Percentiles rank a stretch among this genome's conserved stretches.
Evolutionary conservation across 192 early-diverging fungal genomes (phyloP).

Genomic region (Funneliformis geosporum): DNA sequence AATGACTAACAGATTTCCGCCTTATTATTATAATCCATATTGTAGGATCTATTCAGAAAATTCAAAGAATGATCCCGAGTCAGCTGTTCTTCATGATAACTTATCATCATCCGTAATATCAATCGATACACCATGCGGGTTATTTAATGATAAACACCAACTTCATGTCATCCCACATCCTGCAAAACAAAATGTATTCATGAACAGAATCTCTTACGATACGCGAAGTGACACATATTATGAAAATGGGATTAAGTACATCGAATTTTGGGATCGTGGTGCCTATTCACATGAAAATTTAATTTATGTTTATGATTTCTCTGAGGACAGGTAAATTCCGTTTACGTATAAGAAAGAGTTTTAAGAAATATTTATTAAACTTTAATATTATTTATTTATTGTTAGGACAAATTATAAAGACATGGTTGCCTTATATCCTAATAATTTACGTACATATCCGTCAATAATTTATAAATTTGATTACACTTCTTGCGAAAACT

Average conservation of each 20-base stretch:
- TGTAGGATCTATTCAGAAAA: not conserved
- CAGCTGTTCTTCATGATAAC: not conserved
- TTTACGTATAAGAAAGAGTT: too few species aligned
- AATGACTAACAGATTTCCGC: too few species aligned
- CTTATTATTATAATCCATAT: not conserved
- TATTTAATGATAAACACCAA: not conserved
- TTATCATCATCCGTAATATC: too few species aligned
- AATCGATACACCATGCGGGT: not conserved
- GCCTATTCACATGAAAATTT: not conserved
- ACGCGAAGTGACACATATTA: not conserved
- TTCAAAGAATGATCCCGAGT: not conserved
- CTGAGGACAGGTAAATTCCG: not conserved
- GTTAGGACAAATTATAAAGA: not conserved
- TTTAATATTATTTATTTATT: too few species aligned
- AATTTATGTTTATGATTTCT: not conserved
- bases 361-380: too few species aligned
- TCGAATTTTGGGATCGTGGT: not conserved
- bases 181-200: not conserved
- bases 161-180: not conserved
- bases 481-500: not conserved
- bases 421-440: not conserved
- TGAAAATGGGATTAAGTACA: not conserved
- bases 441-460: not conserved
- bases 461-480: not conserved
- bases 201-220: not conserved